Base-by-base conservation (phyloP, 768 basidiomycete genomes). In the Fomitopsis pulvina region DNA sequence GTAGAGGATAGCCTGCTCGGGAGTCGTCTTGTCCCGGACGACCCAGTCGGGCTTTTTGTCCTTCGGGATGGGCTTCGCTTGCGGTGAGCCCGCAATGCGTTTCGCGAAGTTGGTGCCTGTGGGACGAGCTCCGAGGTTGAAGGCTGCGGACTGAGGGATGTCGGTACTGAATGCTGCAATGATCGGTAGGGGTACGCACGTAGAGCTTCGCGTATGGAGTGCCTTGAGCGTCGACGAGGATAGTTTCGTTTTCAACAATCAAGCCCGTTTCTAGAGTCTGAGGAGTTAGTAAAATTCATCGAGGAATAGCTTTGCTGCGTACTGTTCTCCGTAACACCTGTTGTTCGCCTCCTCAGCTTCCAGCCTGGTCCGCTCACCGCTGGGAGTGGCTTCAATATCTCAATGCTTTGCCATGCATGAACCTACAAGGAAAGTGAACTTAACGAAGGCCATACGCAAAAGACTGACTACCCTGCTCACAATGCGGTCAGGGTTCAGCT, bases 261-360 rank as follows among this genome's bases (percentile, higher is more conserved):
- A 92, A 81, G 3, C 89, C 89, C 29, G 78, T 81, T 63, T 87
- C 88, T 91, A 18, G 46, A 2, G 42, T 38, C 21, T 20, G 14
- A 2, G 29, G 9, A 28, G 7, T 29, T 3, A 3, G 21, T 42
- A 40, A 46, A 34, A 38, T 29, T 24, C 7, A 37, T 6, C 18
- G 21, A 45, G 48, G 34, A 3, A 12, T 6, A 11, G 9, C n/a
- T n/a, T n/a, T n/a, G n/a, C n/a, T 1, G 67, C 84, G 47, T 54
- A 89, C 90, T 91, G 65, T 93, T 93, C 69, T 94, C 91, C 41
- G 76, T 77, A 20, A 92, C 72, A 26, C 81, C 87, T 1, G 78
- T 77, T 43, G 89, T 74, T 50, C 81, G 75, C 51, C 72, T 72
- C 56, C 76, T 81, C 61, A 84, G 73, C 50, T 73, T 85, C 91